Conservation (phyloP, 1,139 yeast genomes). For the Taphrina flavorubra region DNA sequence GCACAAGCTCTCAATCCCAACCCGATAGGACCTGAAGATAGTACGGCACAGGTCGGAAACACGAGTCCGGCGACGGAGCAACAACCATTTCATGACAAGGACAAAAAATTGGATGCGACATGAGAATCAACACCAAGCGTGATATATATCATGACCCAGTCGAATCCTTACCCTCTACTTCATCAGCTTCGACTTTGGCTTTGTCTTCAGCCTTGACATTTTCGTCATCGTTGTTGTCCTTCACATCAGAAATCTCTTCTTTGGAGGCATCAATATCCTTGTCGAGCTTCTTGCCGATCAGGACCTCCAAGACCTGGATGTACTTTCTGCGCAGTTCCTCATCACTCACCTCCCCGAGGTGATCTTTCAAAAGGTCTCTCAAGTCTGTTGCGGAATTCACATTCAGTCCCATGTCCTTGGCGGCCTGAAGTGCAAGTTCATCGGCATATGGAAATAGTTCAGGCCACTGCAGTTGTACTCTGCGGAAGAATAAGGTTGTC, state of each 20-base stretch:
- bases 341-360: slow-evolving; percentile 6
- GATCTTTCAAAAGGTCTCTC: slow-evolving; percentile 1
- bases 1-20: background rate
- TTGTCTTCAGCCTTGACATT: background rate
- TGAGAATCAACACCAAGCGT: too few relatives aligned
- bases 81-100: background rate
- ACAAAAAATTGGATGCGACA: background rate
- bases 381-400: slow-evolving; percentile 5
- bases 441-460: slow-evolving; percentile 30
- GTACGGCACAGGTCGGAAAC: too few relatives aligned
- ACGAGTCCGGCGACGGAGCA: background rate
- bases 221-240: background rate
- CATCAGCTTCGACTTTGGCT: slow-evolving; percentile 1
- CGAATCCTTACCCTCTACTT: background rate
- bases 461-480: slow-evolving; percentile 24
- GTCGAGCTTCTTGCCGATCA: slow-evolving; percentile 22
- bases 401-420: slow-evolving; percentile 5
- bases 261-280: slow-evolving; percentile 15
- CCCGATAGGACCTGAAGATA: background rate
- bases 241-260: slow-evolving; percentile 18
- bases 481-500: slow-evolving; percentile 21
- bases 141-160: background rate
- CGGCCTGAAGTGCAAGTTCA: slow-evolving; percentile 20
- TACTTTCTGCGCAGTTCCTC: slow-evolving; percentile 4
- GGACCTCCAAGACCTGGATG: slow-evolving; percentile 17